Conservation (phyloP, 2,329 filamentous ascomycete species). For the Drechslerella dactyloides region DNA sequence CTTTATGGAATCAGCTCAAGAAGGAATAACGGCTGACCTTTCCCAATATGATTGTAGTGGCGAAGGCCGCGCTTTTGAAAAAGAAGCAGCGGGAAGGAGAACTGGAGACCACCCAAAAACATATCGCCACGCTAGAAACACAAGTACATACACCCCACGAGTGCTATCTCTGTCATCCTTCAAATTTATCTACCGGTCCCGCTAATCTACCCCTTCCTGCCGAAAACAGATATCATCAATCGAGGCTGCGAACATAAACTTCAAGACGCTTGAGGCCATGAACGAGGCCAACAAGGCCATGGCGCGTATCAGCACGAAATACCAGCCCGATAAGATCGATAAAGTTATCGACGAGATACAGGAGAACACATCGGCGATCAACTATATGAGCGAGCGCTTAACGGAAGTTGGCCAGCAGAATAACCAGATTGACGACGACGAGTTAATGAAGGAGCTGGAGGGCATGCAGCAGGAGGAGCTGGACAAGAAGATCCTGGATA, state of each 20-base stretch:
- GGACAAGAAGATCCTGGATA: constrained; percentile 82
- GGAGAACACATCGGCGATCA: constrained; percentile 89
- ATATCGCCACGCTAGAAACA: constrained; percentile 90
- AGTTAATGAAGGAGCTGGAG: constrained; percentile 84
- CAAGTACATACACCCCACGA: constrained; percentile 61
- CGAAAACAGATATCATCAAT: constrained; percentile 77
- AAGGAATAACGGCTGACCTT: too few relatives aligned
- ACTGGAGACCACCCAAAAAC: constrained; percentile 84
- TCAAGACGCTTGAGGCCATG: constrained; percentile 93
- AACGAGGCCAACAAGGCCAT: constrained; percentile 87
- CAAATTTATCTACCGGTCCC: not conserved
- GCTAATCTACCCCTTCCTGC: constrained; percentile 2
- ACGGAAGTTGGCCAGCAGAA: constrained; percentile 68
- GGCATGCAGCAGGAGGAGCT: constrained; percentile 88
- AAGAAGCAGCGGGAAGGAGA: constrained; percentile 95
- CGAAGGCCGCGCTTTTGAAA: constrained; percentile 84
- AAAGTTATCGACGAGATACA: constrained; percentile 72
- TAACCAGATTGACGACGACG: constrained; percentile 79
- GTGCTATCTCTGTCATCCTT: not conserved
- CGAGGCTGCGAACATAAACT: constrained; percentile 98
- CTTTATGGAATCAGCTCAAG: too few relatives aligned
- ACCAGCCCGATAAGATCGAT: constrained; percentile 86
- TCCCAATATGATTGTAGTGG: constrained; percentile 65
- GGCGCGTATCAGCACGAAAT: constrained; percentile 86
- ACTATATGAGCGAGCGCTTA: constrained; percentile 89